Evolutionary conservation across 768 basidiomycete species (phyloP), one percentile per base, ranked within the genome.

Genomic region (Lentinula sp.): DNA sequence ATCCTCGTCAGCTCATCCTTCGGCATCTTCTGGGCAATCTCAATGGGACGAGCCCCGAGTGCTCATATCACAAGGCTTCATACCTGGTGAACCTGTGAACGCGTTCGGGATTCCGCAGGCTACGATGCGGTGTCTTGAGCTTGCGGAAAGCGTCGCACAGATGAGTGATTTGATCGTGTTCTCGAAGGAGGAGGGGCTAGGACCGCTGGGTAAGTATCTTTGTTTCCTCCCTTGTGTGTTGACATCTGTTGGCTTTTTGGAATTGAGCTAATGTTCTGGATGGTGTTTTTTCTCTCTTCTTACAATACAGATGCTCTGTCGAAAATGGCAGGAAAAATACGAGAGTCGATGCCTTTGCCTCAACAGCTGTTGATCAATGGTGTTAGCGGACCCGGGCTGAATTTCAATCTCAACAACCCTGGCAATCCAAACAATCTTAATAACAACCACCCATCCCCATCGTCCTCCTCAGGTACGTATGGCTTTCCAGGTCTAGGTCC

Each of bases 61-160:
- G 45, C 66, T 80, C 53, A 83, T 90, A 51, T 84, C 85, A 16
- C 76, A 76, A 39, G 88, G 83, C 36, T 77, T 77, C n/a, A 82
- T 92, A 65, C 91, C 92, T 12, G 83, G 85, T 4, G 91, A 92
- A 66, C 91, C 91, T 8, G 89, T 93, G 56, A 93, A 93, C 67
- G 89, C 88, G 20, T 93, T 93, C 73, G 91, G 91, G 4, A 91
- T 93, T 57, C 90, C 91, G 6, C 90, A 93, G 69, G 90, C 90
- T 2, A 91, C 91, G 16, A 93, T 93, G 92, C 80, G 91, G 58
- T 92, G 90, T 80, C 75, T 93, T 39, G 91, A 93, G 81, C 78
- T 93, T 56, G 91, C 91, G 32, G 91, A 93, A 70, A 91, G 88
- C 66, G 90, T 93, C 6, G 82, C 81, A 48, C 83, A 88, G 63